Evolutionary conservation across 495 filamentous ascomycete genomes (phyloP).

Genomic region (Trichoderma parareesei): DNA sequence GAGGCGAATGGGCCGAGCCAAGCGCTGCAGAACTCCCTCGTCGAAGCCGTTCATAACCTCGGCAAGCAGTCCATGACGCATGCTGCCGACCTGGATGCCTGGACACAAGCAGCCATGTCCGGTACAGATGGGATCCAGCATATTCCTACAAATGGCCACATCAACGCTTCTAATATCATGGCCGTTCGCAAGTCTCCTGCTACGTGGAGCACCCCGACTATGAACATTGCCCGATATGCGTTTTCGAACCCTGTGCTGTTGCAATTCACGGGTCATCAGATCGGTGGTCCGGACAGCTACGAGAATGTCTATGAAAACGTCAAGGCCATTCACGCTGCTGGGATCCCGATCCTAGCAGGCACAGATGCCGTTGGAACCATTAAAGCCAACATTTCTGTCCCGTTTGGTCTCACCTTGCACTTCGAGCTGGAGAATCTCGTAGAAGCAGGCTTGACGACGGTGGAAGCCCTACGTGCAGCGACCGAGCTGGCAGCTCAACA

Average conservation of each 20-base stretch:
- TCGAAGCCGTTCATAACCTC: slow-evolving; percentile 18
- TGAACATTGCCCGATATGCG: slow-evolving; percentile 22
- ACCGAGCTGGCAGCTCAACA: slow-evolving; percentile 10
- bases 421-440: neutral
- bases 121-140: slow-evolving; percentile 27
- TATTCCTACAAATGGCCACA: slow-evolving; percentile 22
- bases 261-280: slow-evolving; percentile 16
- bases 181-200: slow-evolving; percentile 10
- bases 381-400: slow-evolving; percentile 2
- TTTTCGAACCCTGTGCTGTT: slow-evolving; percentile 18
- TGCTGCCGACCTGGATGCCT: slow-evolving; percentile 18
- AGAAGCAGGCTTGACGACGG: neutral
- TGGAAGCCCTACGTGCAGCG: slow-evolving; percentile 22
- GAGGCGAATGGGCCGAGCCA: slow-evolving; percentile 24
- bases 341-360: slow-evolving; percentile 28
- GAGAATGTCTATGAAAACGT: slow-evolving; percentile 20
- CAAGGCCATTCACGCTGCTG: slow-evolving; percentile 19
- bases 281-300: slow-evolving; percentile 15
- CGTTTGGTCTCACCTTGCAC: neutral
- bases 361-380: slow-evolving; percentile 25
- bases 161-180: slow-evolving; percentile 15
- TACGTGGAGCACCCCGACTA: slow-evolving; percentile 22
- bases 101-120: slow-evolving; percentile 21
- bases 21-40: slow-evolving; percentile 22
- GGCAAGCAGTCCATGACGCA: slow-evolving; percentile 24